Conservation (phyloP, 2,329 filamentous ascomycete species). For the Exophiala oligosperma region DNA sequence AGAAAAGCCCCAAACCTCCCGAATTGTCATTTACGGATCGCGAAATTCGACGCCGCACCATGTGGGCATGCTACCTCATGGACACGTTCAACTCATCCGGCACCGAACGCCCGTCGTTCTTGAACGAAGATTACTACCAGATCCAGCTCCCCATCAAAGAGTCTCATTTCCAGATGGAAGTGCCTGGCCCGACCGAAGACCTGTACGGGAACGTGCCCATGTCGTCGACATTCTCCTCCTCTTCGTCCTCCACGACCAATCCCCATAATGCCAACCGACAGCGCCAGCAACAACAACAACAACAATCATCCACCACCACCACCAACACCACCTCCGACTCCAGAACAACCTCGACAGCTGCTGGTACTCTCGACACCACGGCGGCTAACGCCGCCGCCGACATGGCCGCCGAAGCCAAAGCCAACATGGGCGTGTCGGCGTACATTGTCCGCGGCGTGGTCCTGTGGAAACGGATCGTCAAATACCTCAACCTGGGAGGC, state of each 20-base stretch:
- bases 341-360: too few relatives aligned
- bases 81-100: constrained; percentile 96
- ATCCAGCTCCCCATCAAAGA: constrained; percentile 92
- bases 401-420: constrained; percentile 42
- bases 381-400: constrained; percentile 48
- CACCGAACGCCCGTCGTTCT: constrained; percentile 86
- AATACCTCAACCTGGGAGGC: constrained; percentile 86
- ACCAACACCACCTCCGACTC: too few relatives aligned
- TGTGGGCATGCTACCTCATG: constrained; percentile 99
- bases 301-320: too few relatives aligned
- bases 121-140: constrained; percentile 83
- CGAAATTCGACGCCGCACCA: constrained; percentile 87
- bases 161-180: constrained; percentile 84
- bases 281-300: constrained; percentile 41
- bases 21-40: constrained; percentile 86
- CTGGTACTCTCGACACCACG: too few relatives aligned
- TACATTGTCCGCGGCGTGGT: constrained; percentile 85
- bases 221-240: constrained; percentile 32
- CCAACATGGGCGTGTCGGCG: constrained; percentile 92
- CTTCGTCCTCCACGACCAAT: background rate
- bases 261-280: too few relatives aligned
- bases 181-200: constrained; percentile 82
- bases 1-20: constrained; percentile 44
- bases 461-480: constrained; percentile 86
- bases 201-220: constrained; percentile 69